These are phyloP conservation scores for Gremmenia infestans DNA, from an alignment of 2,329 filamentous ascomycete species.

Conservation along the genomic window DNA sequence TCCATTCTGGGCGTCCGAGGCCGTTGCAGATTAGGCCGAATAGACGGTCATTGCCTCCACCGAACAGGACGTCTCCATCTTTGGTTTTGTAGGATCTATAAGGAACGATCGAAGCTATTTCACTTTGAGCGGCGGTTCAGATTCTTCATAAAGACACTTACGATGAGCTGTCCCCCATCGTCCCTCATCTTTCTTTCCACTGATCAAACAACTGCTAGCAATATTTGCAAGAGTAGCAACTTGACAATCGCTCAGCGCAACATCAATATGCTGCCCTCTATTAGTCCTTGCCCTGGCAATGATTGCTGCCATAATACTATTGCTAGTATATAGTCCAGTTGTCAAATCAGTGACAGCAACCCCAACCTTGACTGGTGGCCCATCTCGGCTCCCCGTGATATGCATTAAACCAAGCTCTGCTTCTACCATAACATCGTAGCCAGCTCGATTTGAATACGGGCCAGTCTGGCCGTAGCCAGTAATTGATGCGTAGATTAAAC, in stretches of 20 bases:
- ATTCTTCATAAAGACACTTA: slow-evolving; percentile 36
- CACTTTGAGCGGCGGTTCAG: slow-evolving; percentile 7
- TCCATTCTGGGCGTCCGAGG: slow-evolving; percentile 55
- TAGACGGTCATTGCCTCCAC: slow-evolving; percentile 67
- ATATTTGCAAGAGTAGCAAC: slow-evolving; percentile 94
- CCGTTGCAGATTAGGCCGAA: slow-evolving; percentile 61
- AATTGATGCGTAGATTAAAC: slow-evolving; percentile 89
- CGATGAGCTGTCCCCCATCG: slow-evolving; percentile 96
- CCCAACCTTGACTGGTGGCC: slow-evolving; percentile 92
- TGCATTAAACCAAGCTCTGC: slow-evolving; percentile 98
- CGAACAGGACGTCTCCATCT: slow-evolving; percentile 66
- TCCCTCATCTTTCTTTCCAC: slow-evolving; percentile 79
- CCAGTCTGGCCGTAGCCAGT: slow-evolving; percentile 97
- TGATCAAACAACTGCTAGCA: slow-evolving; percentile 85
- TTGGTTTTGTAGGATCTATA: slow-evolving; percentile 79
- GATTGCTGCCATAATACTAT: slow-evolving; percentile 90
- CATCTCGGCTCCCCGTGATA: slow-evolving; percentile 84
- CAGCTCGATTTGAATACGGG: slow-evolving; percentile 78
- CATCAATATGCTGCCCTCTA: slow-evolving; percentile 86
- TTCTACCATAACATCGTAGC: slow-evolving; percentile 99
- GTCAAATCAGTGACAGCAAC: slow-evolving; percentile 96
- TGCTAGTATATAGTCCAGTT: slow-evolving; percentile 90
- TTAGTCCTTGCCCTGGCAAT: slow-evolving; percentile 70
- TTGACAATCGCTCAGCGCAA: slow-evolving; percentile 88
- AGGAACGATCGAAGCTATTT: slow-evolving; percentile 84